A percentile compares a stretch with the other conserved stretches of the same genome.
Evolutionary conservation across 2,329 filamentous ascomycete genomes (phyloP).

Genomic region (Ilyonectria sp.): DNA sequence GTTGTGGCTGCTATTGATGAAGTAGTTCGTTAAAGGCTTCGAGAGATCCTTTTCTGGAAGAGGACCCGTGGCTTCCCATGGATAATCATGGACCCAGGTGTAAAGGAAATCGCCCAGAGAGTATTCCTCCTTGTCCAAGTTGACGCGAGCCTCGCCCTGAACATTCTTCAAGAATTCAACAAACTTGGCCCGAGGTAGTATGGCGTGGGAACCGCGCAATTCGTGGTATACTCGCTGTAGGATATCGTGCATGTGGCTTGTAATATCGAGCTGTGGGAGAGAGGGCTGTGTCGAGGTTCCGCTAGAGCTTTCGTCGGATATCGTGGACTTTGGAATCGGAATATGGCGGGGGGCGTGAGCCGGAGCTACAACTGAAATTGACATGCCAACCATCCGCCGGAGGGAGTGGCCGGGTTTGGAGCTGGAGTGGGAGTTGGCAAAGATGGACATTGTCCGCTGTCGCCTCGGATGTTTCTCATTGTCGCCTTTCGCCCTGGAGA

Average conservation of each 20-base stretch:
- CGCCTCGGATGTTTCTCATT: slow-evolving; percentile 47
- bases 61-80: slow-evolving; percentile 62
- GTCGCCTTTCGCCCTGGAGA: slow-evolving; percentile 31
- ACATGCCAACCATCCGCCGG: slow-evolving; percentile 52
- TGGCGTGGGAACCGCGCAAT: slow-evolving; percentile 54
- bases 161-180: slow-evolving; percentile 63
- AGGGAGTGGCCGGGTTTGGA: slow-evolving; percentile 46
- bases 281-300: slow-evolving; percentile 38
- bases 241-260: slow-evolving; percentile 63
- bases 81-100: slow-evolving; percentile 61
- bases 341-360: slow-evolving; percentile 37
- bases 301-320: slow-evolving; percentile 46
- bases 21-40: slow-evolving; percentile 88
- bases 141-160: slow-evolving; percentile 61
- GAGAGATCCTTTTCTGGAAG: slow-evolving; percentile 69
- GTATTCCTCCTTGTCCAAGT: slow-evolving; percentile 60
- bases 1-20: slow-evolving; percentile 95
- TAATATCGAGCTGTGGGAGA: slow-evolving; percentile 58
- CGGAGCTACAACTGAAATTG: slow-evolving; percentile 50
- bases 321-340: slow-evolving; percentile 36
- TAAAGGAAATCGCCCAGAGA: slow-evolving; percentile 65
- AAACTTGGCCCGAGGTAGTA: slow-evolving; percentile 57
- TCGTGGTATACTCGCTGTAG: slow-evolving; percentile 64
- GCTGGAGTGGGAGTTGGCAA: slow-evolving; percentile 54
- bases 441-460: slow-evolving; percentile 57